Evolutionary conservation across 495 filamentous ascomycete species (phyloP).

Genomic region (Neurospora sp.): DNA sequence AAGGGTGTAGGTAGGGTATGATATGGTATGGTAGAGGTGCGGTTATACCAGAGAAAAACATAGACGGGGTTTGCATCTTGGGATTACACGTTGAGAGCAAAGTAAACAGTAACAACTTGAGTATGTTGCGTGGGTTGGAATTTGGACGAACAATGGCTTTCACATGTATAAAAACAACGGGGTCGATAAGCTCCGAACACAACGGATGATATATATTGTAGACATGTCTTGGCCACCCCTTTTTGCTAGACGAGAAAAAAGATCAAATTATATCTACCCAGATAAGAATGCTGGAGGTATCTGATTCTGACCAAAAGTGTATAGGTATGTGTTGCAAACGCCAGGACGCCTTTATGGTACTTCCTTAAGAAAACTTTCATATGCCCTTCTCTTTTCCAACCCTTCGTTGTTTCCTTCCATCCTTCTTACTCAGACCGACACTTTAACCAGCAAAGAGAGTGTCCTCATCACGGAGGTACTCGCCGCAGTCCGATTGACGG

Average conservation of each 20-base stretch:
- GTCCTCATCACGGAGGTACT: conserved; percentile 78
- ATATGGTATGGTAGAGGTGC: conserved; percentile 11
- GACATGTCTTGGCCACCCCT: neutral
- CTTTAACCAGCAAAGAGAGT: conserved; percentile 39
- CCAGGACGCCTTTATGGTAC: conserved; percentile 14
- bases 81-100: neutral
- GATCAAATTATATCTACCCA: neutral
- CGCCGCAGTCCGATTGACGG: conserved; percentile 80
- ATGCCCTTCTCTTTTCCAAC: conserved; percentile 2
- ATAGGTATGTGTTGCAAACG: conserved; percentile 3
- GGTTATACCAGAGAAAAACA: neutral
- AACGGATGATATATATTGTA: neutral
- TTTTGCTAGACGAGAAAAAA: neutral
- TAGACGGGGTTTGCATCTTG: neutral
- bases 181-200: neutral
- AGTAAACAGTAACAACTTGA: neutral
- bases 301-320: neutral
- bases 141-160: neutral
- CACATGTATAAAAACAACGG: neutral
- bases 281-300: neutral
- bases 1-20: conserved; percentile 9
- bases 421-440: neutral
- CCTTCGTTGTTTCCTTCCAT: neutral
- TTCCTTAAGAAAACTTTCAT: conserved; percentile 7
- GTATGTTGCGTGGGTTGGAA: neutral